phyloP scores from a whole-genome alignment of 106 monocot species.

The Dendrobium chrysotoxum region DNA sequence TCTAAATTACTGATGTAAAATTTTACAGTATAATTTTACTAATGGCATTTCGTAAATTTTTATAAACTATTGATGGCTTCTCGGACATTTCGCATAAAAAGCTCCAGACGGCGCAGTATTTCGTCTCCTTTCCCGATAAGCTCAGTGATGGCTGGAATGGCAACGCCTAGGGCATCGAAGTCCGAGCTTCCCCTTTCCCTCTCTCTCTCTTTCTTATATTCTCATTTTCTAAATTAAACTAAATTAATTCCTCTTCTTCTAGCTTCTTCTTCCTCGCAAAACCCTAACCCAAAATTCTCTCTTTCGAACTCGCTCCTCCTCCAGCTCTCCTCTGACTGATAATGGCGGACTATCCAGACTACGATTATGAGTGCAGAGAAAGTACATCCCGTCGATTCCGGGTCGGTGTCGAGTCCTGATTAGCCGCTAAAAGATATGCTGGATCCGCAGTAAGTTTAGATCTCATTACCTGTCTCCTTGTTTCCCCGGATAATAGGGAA shows the following conservation, averaged over 20 bases:
- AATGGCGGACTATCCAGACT: neutral
- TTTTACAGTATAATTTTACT: neutral
- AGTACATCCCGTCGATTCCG: neutral
- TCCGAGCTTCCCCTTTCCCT: constrained; percentile 9
- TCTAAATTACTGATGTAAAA: too few species aligned
- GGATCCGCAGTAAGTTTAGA: neutral
- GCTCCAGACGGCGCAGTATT: constrained; percentile 20
- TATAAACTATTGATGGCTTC: neutral
- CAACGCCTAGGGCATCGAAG: constrained; percentile 21
- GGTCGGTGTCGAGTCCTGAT: neutral
- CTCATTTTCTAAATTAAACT: constrained; percentile 2
- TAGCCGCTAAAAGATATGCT: neutral
- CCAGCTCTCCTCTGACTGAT: neutral
- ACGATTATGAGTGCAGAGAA: neutral
- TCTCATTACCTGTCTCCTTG: neutral
- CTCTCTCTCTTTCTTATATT: neutral
- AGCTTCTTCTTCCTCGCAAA: neutral
- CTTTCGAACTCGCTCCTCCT: neutral
- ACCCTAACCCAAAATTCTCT: constrained; percentile 15
- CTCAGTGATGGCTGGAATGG: constrained; percentile 34
- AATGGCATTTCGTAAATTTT: neutral
- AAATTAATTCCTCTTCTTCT: neutral
- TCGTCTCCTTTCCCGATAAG: constrained; percentile 34
- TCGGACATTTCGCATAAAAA: neutral
- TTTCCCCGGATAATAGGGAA: neutral